Evolutionary conservation across 139 green algal genomes (phyloP).

Genomic region (Picocystis salinarum): DNA sequence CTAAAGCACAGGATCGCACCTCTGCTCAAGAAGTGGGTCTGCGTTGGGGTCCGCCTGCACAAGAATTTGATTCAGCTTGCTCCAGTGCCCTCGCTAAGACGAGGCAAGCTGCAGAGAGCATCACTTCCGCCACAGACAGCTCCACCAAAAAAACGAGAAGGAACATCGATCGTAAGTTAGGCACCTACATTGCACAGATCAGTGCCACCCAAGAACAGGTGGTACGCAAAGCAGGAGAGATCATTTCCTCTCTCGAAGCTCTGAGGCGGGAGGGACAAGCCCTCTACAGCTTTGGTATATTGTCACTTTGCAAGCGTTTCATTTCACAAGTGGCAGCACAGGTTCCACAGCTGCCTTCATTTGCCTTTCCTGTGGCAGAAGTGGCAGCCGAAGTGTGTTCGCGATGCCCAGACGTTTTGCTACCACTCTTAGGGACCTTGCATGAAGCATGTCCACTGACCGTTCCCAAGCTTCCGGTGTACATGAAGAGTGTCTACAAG

Average conservation of each 20-base stretch:
- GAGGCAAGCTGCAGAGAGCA: too few relatives aligned
- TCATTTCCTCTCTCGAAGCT: too few relatives aligned
- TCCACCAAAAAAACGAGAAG: too few relatives aligned
- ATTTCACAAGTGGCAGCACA: conserved; percentile 18
- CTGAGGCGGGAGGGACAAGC: too few relatives aligned
- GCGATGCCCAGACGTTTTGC: conserved; percentile 12
- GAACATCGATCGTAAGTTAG: too few relatives aligned
- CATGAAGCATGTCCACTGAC: conserved; percentile 16
- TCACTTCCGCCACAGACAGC: too few relatives aligned
- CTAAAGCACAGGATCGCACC: too few relatives aligned
- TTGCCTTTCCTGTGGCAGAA: conserved; percentile 19
- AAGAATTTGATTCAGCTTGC: too few relatives aligned
- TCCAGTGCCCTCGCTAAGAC: too few relatives aligned
- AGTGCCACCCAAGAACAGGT: conserved; percentile 20
- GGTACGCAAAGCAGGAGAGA: conserved; percentile 4
- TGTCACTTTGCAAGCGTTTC: conserved; percentile 4
- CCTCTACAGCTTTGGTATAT: not conserved
- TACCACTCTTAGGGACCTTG: conserved; percentile 15
- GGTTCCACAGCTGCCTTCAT: conserved; percentile 19
- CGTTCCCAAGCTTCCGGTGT: conserved; percentile 21
- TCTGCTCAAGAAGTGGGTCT: too few relatives aligned
- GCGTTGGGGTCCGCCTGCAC: too few relatives aligned
- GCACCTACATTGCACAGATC: conserved; percentile 22
- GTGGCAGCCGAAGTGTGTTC: conserved; percentile 12
- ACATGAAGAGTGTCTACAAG: conserved; percentile 6